Evolutionary conservation across 257 asterid genomes (phyloP), one percentile per base, ranked within the genome.

Genomic region (Ballota nigra): DNA sequence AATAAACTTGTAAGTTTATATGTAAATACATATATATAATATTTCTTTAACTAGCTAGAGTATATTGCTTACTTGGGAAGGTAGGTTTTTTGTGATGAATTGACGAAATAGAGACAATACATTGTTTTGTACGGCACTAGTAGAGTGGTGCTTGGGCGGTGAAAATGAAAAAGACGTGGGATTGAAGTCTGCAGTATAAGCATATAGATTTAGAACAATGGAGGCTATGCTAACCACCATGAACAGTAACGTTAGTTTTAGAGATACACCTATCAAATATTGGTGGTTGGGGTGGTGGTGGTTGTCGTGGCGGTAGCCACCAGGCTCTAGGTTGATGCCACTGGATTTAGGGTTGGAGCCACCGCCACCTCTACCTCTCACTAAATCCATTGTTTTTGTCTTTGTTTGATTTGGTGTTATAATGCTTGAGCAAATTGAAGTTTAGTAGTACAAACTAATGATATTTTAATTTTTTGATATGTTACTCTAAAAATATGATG

Each of bases 181-280:
- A 53, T 45, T 31, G 1, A 72, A 72, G 8, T 58, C 33, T 0
- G 51, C 3, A 10, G 80, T 77, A 56, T 79, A 73, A 0, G 61
- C 7, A 2, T 78, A 73, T 74, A 55, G 84, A 34, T 66, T 70
- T 7, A 82, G 74, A 20, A 53, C 3, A 53, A 53, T 4, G 26
- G 29, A 61, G 5, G 66, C 62, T 24, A 76, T 26, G 58, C 69
- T 78, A 40, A 76, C 53, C 68, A 31, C 69, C 66, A 64, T 64
- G 10, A 79, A 67, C 10, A 76, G 0, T 67, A 82, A 6, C 11
- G 66, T 47, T 9, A 72, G 36, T 51, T 63, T 72, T 26, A 64
- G 47, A 6, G 52, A 64, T 11, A 31, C 59, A 8, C 77, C 49
- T 3, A 68, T 24, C 20, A 66, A 20, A 16, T 61, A 49, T 9